phyloP scores from a whole-genome alignment of 768 basidiomycete species.

The Auricularia auricula-judae region DNA sequence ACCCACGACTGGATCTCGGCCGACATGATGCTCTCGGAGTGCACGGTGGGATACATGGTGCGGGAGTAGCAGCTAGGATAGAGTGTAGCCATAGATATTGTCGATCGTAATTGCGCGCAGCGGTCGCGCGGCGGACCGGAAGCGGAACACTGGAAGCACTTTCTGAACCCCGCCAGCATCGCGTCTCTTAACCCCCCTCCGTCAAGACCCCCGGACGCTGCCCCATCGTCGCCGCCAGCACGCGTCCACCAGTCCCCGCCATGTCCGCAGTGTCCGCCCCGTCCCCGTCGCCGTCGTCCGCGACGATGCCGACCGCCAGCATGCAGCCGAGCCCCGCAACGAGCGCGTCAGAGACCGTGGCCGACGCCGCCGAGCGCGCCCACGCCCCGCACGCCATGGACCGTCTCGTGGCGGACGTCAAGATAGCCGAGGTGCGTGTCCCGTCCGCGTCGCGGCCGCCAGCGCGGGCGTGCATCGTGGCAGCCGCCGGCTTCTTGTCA shows the following conservation, averaged over 20 bases:
- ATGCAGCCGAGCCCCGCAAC: conserved; percentile 28
- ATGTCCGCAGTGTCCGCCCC: background rate
- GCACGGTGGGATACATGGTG: conserved; percentile 84
- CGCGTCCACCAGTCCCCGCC: background rate
- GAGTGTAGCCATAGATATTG: background rate
- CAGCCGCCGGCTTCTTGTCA: background rate
- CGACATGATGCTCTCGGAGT: conserved; percentile 92
- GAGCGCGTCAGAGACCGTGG: conserved; percentile 24
- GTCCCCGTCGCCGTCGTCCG: conserved; percentile 7
- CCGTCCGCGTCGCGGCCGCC: background rate
- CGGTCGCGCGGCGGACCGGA: background rate
- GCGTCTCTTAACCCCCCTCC: background rate
- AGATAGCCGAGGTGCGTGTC: conserved; percentile 57
- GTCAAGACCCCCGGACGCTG: too few species aligned
- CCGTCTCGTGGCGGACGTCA: conserved; percentile 69
- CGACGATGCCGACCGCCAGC: conserved; percentile 48
- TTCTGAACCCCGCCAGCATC: background rate
- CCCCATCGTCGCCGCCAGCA: too few species aligned
- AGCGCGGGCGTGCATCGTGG: background rate
- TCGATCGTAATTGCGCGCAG: background rate
- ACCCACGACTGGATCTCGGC: conserved; percentile 96
- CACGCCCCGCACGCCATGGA: conserved; percentile 56
- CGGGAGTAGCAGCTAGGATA: conserved; percentile 31
- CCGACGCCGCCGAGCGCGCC: conserved; percentile 37
- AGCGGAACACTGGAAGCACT: background rate